phyloP scores from a whole-genome alignment of 768 basidiomycete genomes.

The Lactarius sanguifluus region DNA sequence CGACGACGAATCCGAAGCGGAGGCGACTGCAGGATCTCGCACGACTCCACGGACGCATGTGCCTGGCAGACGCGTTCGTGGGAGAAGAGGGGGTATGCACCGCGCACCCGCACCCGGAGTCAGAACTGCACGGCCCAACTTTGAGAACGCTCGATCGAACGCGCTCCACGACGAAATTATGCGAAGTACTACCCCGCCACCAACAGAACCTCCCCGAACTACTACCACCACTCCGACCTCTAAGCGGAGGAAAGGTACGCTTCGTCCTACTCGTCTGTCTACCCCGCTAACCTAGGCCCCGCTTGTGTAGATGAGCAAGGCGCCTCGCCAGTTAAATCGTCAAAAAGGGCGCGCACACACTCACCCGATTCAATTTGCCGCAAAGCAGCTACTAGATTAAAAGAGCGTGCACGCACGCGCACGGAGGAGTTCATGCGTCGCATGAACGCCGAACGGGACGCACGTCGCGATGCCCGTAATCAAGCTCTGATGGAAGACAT shows the following conservation, averaged over 20 bases:
- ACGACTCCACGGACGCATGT: conserved; percentile 20
- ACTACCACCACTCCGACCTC: conserved; percentile 13
- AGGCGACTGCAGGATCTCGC: conserved; percentile 46
- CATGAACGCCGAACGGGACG: conserved; percentile 39
- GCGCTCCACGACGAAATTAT: conserved; percentile 15
- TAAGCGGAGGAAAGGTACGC: conserved; percentile 23
- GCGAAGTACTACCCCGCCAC: conserved; percentile 17
- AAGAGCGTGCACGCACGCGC: conserved; percentile 45
- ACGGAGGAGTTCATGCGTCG: conserved; percentile 37
- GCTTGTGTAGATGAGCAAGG: conserved; percentile 6
- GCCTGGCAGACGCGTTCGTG: conserved; percentile 24
- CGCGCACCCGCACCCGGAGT: conserved; percentile 1
- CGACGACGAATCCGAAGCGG: conserved; percentile 45
- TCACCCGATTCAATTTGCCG: conserved; percentile 46
- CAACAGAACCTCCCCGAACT: background rate
- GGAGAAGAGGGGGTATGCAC: conserved; percentile 11
- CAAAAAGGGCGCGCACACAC: conserved; percentile 53
- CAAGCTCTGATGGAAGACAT: conserved; percentile 44
- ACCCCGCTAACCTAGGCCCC: background rate
- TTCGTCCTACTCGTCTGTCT: background rate
- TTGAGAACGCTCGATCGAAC: background rate
- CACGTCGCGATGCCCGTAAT: conserved; percentile 41
- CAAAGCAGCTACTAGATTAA: conserved; percentile 40
- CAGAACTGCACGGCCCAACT: background rate
- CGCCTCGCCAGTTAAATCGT: conserved; percentile 22